Evolutionary conservation across 768 basidiomycete genomes (phyloP), one percentile per base, ranked within the genome.

Genomic region (Pleurotus djamor): DNA sequence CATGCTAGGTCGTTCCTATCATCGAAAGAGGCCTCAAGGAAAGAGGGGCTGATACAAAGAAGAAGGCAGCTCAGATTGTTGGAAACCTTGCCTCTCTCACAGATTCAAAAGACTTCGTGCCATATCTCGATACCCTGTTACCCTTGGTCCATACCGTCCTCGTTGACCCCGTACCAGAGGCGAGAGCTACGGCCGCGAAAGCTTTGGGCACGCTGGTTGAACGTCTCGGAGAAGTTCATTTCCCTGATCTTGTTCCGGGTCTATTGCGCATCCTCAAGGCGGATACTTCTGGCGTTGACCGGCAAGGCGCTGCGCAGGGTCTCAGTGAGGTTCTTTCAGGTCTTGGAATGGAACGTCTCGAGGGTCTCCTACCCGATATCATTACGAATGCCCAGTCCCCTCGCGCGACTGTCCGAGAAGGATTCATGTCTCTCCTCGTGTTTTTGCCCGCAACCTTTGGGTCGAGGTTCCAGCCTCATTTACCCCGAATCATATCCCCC

Each of bases 261-360:
- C 79, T 99, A 12, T 74, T 98, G 38, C 83, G 89, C 57, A 94
- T 90, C 3, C 83, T 98, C 63, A 94, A 94, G 73, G 89, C 93
- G 8, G 95, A 98, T 65, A 90, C 92, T 0, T 94, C 92, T 0
- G 95, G 95, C 12, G 96, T 98, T 28, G 97, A 99, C 71, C 84
- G 96, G 52, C 97, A 98, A 76, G 97, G 96, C 61, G 96, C 97
- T 0, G 96, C 96, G 3, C 97, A 98, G 73, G 97, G 97, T 66
- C 82, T 98, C 48, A 91, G 91, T 60, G 97, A 98, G 73, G 94
- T 98, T 6, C 81, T 98, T 2, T 89, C 95, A 2, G 96, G 94
- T 16, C 84, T 98, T 34, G 97, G 97, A n/a, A 96, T 97, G 91
- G 96, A 98, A 62, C 83, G 95, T 48, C 82, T 99, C 63, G 97